Evolutionary conservation across 2,329 filamentous ascomycete genomes (phyloP), one percentile per base, ranked within the genome.

Genomic region (Sporothrix luriei): DNA sequence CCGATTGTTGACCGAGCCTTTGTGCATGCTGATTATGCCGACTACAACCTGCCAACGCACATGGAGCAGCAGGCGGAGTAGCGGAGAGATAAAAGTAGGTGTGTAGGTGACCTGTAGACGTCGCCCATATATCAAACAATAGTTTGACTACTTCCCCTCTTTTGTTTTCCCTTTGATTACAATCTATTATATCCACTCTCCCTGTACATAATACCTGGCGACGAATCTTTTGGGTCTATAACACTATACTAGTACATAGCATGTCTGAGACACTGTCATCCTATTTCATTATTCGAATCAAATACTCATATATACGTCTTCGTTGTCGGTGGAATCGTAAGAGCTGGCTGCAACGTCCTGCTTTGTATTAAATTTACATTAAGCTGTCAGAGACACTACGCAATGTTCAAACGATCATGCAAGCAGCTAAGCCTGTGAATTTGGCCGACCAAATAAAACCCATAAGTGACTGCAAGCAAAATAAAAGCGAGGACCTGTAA

Each of bases 1-100:
- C 91, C 92, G 29, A 90, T 90, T 73, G 92, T 95, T 40, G 89
- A 91, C 75, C 82, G 89, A 69, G 89, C 89, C 0, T 91, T 91
- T 79, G 88, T 91, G 19, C 88, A 91, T 73, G 84, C 87, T 24
- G 87, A 89, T 74, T 89, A 89, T 74, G 83, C 85, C 24, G 87
- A 83, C 68, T 88, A 87, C 74, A 88, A 88, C 72, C 80, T 87
- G 70, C 86, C 86, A 1, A 88, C 86, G 3, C 86, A 88, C 74
- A 86, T 88, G 80, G 76, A 80, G 65, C 80, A 83, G 73, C 81
- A 82, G 72, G 73, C 74, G 11, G 67, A 67, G 52, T 55, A 48
- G 46, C 9, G 2, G 16, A 13, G n/a, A n/a, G 43, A 49, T 7
- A 16, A 14, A 46, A 19, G 6, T 2, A 43, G 38, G 1, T n/a